Evolutionary conservation across 345 rosid species (phyloP).

Genomic region (Populus tremula): DNA sequence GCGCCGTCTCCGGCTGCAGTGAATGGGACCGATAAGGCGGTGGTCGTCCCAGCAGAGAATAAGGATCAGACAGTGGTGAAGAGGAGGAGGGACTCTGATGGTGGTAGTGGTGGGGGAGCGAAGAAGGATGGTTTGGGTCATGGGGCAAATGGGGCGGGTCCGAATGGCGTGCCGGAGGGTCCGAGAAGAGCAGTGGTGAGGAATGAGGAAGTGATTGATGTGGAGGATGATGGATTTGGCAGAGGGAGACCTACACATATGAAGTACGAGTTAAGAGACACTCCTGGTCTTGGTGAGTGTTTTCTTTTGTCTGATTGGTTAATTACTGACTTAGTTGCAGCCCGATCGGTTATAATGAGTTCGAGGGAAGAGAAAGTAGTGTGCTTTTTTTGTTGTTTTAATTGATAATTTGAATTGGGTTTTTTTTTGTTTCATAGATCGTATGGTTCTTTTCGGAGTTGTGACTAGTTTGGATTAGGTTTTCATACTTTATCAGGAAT

Average conservation of each 20-base stretch:
- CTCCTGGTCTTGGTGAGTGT: slow-evolving; percentile 90
- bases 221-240: slow-evolving; percentile 59
- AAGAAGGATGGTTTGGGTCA: slow-evolving; percentile 40
- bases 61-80: slow-evolving; percentile 68
- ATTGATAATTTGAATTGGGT: slow-evolving; percentile 2
- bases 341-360: not conserved
- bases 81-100: slow-evolving; percentile 84
- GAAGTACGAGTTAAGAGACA: slow-evolving; percentile 86
- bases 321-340: not conserved
- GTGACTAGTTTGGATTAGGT: not conserved
- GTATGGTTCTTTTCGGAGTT: not conserved
- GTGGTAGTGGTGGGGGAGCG: slow-evolving; percentile 34
- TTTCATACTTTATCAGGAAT: not conserved
- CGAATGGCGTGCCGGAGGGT: slow-evolving; percentile 33
- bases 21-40: slow-evolving; percentile 24
- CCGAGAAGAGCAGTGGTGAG: slow-evolving; percentile 50
- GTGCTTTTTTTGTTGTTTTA: not conserved
- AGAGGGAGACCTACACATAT: slow-evolving; percentile 65
- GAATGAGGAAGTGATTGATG: slow-evolving; percentile 57
- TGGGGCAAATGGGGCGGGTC: slow-evolving; percentile 44
- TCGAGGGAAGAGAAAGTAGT: not conserved
- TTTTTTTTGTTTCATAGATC: not conserved
- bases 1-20: slow-evolving; percentile 8
- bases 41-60: slow-evolving; percentile 15
- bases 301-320: not conserved